Evolutionary conservation across 1,139 yeast species (phyloP).

Genomic region (Scheffersomyces quercinus): DNA sequence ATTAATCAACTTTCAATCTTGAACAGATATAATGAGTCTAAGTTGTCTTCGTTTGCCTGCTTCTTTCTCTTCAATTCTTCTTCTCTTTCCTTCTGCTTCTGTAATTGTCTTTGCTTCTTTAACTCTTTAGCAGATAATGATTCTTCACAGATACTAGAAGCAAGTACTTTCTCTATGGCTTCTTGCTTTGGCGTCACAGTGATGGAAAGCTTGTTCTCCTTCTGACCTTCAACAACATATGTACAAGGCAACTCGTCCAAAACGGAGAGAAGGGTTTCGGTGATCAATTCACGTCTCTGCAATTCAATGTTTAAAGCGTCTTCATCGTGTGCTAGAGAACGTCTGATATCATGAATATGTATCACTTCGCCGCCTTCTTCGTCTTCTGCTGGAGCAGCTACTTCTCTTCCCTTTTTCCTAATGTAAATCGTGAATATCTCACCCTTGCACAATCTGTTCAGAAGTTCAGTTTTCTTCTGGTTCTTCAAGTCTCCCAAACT

Average conservation of each 20-base stretch:
- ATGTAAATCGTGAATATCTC: slow-evolving; percentile 35
- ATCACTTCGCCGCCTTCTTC: slow-evolving; percentile 5
- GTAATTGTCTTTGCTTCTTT: slow-evolving; percentile 16
- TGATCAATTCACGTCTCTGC: slow-evolving; percentile 31
- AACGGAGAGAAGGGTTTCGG: slow-evolving; percentile 23
- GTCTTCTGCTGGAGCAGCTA: background rate
- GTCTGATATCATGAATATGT: background rate
- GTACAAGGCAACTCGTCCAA: slow-evolving; percentile 33
- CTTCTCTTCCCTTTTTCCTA: slow-evolving; percentile 12
- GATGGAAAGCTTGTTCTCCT: slow-evolving; percentile 20
- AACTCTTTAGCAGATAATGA: slow-evolving; percentile 18
- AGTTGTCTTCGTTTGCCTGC: slow-evolving; percentile 29
- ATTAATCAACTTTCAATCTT: slow-evolving; percentile 37
- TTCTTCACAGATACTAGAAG: background rate
- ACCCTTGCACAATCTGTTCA: slow-evolving; percentile 31
- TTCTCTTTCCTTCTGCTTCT: slow-evolving; percentile 11
- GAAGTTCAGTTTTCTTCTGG: slow-evolving; percentile 40
- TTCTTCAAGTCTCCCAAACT: slow-evolving; percentile 39
- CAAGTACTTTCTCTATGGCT: background rate
- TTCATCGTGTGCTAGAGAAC: slow-evolving; percentile 10
- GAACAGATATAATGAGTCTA: slow-evolving; percentile 44
- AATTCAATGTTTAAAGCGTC: slow-evolving; percentile 29
- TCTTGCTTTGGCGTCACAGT: slow-evolving; percentile 14
- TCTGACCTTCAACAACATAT: slow-evolving; percentile 30
- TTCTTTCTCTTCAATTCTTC: slow-evolving; percentile 7